Evolutionary conservation across 2,329 filamentous ascomycete species (phyloP).

Genomic region (Pyrenochaeta sp.): DNA sequence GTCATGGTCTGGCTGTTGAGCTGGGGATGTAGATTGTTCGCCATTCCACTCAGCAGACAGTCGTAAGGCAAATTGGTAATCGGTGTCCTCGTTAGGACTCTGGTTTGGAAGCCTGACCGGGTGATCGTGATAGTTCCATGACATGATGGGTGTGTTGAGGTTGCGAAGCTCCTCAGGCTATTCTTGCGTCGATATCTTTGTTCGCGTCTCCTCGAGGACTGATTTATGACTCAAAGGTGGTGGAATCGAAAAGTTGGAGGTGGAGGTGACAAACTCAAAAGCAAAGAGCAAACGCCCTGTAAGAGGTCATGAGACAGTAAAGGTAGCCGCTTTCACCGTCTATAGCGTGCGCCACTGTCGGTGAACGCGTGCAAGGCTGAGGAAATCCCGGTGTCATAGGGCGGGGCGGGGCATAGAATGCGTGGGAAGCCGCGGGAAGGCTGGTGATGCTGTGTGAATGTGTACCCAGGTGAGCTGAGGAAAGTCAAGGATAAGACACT

Average conservation of each 20-base stretch:
- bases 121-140: background rate
- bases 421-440: background rate
- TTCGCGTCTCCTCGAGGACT: background rate
- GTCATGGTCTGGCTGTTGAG: conserved; percentile 5
- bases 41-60: conserved; percentile 16
- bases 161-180: background rate
- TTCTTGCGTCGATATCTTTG: background rate
- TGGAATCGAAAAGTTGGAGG: background rate
- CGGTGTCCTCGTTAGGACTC: conserved; percentile 5
- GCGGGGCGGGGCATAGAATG: background rate
- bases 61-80: conserved; percentile 3
- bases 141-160: background rate
- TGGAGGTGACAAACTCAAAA: background rate
- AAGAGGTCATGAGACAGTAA: background rate
- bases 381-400: background rate
- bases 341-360: background rate
- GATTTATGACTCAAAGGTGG: background rate
- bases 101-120: background rate
- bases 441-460: background rate
- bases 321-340: background rate
- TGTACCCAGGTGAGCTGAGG: background rate
- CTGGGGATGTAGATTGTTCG: conserved; percentile 3
- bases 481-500: background rate
- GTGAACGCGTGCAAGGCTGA: conserved; percentile 1
- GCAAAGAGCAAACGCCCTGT: background rate